A percentile compares a stretch with the other conserved stretches of the same genome.
Conservation (phyloP, 345 rosid genomes). For the Eucalyptus fibrosa region DNA sequence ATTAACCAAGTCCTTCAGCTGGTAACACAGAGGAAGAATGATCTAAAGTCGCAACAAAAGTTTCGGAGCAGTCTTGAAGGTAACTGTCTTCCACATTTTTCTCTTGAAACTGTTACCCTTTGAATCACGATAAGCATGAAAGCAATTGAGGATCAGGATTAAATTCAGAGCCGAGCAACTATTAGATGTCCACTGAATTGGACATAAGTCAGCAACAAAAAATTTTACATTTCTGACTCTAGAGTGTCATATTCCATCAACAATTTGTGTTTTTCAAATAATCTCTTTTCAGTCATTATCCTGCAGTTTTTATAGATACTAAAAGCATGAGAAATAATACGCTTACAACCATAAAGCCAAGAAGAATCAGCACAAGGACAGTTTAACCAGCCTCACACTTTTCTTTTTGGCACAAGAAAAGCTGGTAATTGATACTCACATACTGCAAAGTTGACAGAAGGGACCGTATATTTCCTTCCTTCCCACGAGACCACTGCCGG, state of each 20-base stretch:
- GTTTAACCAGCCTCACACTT: background rate
- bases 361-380: background rate
- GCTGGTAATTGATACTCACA: constrained; percentile 31
- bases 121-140: background rate
- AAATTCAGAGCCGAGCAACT: background rate
- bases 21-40: background rate
- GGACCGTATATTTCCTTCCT: constrained; percentile 86
- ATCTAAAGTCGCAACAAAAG: background rate
- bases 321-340: background rate
- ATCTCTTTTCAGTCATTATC: background rate
- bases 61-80: background rate
- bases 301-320: background rate
- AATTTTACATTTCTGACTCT: background rate
- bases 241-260: background rate
- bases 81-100: background rate
- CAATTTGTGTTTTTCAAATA: background rate
- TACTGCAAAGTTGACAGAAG: constrained; percentile 81
- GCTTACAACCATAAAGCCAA: background rate
- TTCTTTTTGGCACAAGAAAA: background rate
- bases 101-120: background rate
- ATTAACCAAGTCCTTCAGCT: background rate
- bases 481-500: constrained; percentile 67
- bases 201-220: background rate
- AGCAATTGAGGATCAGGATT: background rate
- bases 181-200: background rate